Evolutionary conservation across 768 basidiomycete genomes (phyloP).

Genomic region (Trichaptum fuscoviolaceum): DNA sequence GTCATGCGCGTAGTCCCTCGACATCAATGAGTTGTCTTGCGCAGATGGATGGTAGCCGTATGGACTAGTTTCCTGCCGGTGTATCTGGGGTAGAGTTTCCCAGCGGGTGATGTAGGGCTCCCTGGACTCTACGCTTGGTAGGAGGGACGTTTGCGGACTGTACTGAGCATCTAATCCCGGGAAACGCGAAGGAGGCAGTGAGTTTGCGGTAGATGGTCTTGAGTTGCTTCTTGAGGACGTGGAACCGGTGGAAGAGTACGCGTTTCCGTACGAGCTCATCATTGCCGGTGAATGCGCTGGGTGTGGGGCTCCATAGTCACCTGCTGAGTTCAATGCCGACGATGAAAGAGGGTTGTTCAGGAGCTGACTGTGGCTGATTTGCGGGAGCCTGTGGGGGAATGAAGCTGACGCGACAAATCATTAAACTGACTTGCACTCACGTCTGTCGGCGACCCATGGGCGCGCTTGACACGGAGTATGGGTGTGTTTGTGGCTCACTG

Average conservation of each 20-base stretch:
- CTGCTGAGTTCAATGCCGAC: not conserved
- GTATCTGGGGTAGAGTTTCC: not conserved
- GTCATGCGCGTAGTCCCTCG: not conserved
- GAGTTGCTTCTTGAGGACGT: constrained; percentile 3
- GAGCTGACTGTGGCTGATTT: not conserved
- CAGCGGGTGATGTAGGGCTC: constrained; percentile 52
- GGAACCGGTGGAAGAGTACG: not conserved
- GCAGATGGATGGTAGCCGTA: constrained; percentile 4
- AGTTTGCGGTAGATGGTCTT: constrained; percentile 17
- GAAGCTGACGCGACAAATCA: not conserved
- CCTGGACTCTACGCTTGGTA: constrained; percentile 45
- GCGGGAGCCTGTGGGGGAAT: not conserved
- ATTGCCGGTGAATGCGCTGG: not conserved
- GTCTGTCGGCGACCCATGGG: not conserved
- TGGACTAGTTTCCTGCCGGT: constrained; percentile 19
- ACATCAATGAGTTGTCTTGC: not conserved
- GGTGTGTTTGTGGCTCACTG: constrained; percentile 2
- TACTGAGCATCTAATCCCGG: constrained; percentile 22
- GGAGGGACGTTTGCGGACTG: constrained; percentile 28
- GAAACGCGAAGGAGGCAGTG: constrained; percentile 13
- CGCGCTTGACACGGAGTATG: constrained; percentile 1
- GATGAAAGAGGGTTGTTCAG: not conserved
- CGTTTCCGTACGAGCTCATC: not conserved
- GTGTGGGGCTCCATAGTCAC: not conserved
- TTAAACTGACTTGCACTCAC: not conserved